Evolutionary conservation across 164 flowering plant species (phyloP), one percentile per base, ranked within the genome.

Genomic region (Annona cherimola): DNA sequence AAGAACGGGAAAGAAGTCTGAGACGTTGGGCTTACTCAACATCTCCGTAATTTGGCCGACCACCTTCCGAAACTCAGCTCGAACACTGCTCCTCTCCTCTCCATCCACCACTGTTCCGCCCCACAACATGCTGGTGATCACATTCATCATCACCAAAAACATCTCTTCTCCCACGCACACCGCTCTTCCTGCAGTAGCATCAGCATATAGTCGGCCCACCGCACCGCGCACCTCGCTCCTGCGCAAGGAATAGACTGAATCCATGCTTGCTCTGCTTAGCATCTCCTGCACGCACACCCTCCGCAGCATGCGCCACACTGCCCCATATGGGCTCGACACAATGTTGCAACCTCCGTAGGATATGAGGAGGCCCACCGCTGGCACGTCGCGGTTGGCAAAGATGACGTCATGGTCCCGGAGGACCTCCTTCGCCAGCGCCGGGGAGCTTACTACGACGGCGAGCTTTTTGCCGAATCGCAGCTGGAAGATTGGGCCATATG

Each of bases 1-100:
- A 4, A 83, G 75, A 45, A 62, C 26, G 0, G 84, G 81, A 46
- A 77, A 78, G 3, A 79, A 45, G 55, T 83, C 80, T 0, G 80
- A 83, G 45, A 83, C 42, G 39, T 83, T 79, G 1, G 79, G 69
- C 46, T 59, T 64, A 3, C 67, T 67, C 4, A 71, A 6, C 12
- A 71, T 6, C 50, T 71, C 72, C 11, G 40, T 45, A 7, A 71
- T 45, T 39, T 76, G 50, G 2, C 16, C 3, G 19, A 72, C 40
- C n/a, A 59, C 72, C 14, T 35, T 55, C n/a, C 69, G 68, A 44
- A 71, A 71, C 77, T 75, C 71, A 0, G 57, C 67, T 12, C 40
- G 70, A 2, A 71, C 39, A 8, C 68, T 2, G 44, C 4, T 6
- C 42, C 72, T 62, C 67, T 63, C 68, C 68, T 69, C 61, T 42